Percentiles rank a stretch among this genome's conserved stretches.
Evolutionary conservation across 23 red algal species (phyloP).

Genomic region (Gracilaria gracilis): DNA sequence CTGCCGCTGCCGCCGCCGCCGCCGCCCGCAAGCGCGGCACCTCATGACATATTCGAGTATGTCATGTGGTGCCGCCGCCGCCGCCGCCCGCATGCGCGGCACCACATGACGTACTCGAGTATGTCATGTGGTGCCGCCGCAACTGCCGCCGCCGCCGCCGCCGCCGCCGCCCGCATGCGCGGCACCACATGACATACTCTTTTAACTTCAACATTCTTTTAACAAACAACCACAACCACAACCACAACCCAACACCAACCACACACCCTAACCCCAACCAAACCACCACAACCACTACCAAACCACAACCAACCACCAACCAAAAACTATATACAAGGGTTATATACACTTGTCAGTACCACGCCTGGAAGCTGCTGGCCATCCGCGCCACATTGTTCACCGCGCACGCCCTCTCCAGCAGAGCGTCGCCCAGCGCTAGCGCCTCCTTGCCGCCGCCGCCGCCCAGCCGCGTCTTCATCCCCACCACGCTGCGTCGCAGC

Average conservation of each 20-base stretch:
- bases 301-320: too few relatives aligned
- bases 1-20: not conserved
- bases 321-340: too few relatives aligned
- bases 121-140: too few relatives aligned
- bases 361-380: conserved; percentile 82
- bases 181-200: too few relatives aligned
- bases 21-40: conserved; percentile 6
- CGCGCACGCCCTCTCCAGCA: conserved; percentile 50
- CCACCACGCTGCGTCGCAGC: conserved; percentile 33
- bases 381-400: conserved; percentile 65
- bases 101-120: too few relatives aligned
- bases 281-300: not conserved
- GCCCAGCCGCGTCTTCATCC: not conserved
- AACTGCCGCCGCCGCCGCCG: too few relatives aligned
- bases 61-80: too few relatives aligned
- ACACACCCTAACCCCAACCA: not conserved
- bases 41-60: not conserved
- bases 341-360: too few relatives aligned
- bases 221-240: too few relatives aligned
- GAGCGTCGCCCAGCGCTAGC: conserved; percentile 21
- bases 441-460: conserved; percentile 4
- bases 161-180: too few relatives aligned
- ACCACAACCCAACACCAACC: not conserved
- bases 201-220: too few relatives aligned
- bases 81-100: too few relatives aligned